A percentile compares a stretch with the other conserved stretches of the same genome.
phyloP scores from a whole-genome alignment of 192 early-diverging fungal species.

The Chytriomyces hyalinus region DNA sequence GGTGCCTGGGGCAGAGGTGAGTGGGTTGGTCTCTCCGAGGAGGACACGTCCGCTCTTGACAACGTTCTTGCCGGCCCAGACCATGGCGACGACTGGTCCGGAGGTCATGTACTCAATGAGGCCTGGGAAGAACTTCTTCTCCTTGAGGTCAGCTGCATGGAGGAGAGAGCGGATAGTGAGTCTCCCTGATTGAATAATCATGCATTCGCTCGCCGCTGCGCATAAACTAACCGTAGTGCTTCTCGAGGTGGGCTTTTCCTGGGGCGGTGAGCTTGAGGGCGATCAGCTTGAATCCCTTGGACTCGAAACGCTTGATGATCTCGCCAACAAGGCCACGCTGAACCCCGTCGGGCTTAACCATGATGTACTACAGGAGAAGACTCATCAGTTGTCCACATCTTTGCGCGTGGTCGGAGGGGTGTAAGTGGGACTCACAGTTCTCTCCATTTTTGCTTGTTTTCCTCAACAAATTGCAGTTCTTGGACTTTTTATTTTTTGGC shows the following conservation, averaged over 20 bases:
- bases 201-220: too few relatives aligned
- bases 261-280: slow-evolving; percentile 81
- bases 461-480: too few relatives aligned
- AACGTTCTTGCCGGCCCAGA: slow-evolving; percentile 87
- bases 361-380: slow-evolving; percentile 18
- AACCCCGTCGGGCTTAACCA: slow-evolving; percentile 52
- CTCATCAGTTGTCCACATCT: not conserved
- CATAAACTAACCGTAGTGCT: slow-evolving; percentile 68
- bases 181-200: too few relatives aligned
- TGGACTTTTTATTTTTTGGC: not conserved
- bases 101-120: slow-evolving; percentile 78
- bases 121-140: slow-evolving; percentile 87
- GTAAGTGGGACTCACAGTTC: slow-evolving; percentile 31
- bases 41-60: slow-evolving; percentile 89
- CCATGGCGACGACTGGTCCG: slow-evolving; percentile 95
- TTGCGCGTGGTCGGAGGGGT: not conserved
- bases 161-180: too few relatives aligned
- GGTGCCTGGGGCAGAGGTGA: slow-evolving; percentile 85
- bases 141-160: slow-evolving; percentile 64
- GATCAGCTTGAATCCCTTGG: slow-evolving; percentile 85
- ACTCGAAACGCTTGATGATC: slow-evolving; percentile 93
- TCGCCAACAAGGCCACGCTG: slow-evolving; percentile 83
- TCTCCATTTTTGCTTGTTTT: slow-evolving; percentile 27
- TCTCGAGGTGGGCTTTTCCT: slow-evolving; percentile 68
- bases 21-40: slow-evolving; percentile 91